These are phyloP conservation scores for Eucalyptus erythrocorys DNA, from an alignment of 345 rosid genomes.

Conservation along the genomic window DNA sequence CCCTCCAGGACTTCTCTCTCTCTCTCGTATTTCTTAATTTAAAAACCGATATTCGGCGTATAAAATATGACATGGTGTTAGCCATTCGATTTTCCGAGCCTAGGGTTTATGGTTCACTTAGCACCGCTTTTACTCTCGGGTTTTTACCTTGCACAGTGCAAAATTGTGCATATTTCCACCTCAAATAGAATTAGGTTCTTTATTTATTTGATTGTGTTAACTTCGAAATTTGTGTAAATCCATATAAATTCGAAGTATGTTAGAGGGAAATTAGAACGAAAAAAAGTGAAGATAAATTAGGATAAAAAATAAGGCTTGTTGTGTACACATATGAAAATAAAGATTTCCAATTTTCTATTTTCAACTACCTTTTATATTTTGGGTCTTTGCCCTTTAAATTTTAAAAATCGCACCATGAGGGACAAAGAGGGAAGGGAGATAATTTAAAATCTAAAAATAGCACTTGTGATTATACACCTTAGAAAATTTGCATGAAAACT, in stretches of 20 bases:
- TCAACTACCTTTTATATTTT: neutral
- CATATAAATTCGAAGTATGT: neutral
- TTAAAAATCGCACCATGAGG: too few relatives aligned
- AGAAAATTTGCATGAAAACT: neutral
- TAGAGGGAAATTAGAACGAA: neutral
- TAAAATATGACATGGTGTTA: neutral
- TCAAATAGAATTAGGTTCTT: neutral
- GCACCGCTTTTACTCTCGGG: neutral
- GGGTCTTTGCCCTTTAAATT: neutral
- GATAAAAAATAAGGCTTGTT: too few relatives aligned
- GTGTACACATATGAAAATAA: neutral
- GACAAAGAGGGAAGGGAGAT: neutral
- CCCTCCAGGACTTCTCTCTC: neutral
- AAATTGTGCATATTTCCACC: neutral
- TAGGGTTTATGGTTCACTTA: neutral
- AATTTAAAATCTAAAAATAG: neutral
- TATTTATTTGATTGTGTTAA: neutral
- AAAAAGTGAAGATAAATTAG: too few relatives aligned
- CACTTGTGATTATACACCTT: neutral
- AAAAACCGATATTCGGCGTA: neutral
- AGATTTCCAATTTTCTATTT: neutral
- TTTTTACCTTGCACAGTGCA: neutral
- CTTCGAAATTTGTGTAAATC: neutral
- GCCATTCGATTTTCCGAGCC: neutral
- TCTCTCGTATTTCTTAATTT: neutral